A percentile compares a stretch with the other conserved stretches of the same genome.
Evolutionary conservation across 2,329 filamentous ascomycete species (phyloP).

Genomic region (Pseudohalonectria lignicola): DNA sequence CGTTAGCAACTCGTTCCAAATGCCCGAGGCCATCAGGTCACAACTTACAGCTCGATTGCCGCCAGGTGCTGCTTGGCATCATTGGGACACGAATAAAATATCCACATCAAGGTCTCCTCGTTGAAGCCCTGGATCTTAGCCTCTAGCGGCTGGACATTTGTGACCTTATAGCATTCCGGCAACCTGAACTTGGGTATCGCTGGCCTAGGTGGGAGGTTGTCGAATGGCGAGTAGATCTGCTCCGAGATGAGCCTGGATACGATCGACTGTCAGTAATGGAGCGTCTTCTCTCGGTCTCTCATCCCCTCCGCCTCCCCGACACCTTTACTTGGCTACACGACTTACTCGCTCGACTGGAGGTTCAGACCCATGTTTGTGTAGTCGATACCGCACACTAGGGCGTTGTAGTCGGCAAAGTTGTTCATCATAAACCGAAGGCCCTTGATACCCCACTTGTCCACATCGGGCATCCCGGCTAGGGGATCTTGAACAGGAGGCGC

Average conservation of each 20-base stretch:
- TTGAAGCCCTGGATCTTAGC: slow-evolving; percentile 57
- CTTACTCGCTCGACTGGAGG: slow-evolving; percentile 40
- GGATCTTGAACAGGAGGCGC: slow-evolving; percentile 40
- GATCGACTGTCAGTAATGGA: too few relatives aligned
- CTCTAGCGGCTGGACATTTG: slow-evolving; percentile 54
- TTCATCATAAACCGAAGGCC: slow-evolving; percentile 53
- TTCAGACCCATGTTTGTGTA: slow-evolving; percentile 46
- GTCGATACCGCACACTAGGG: slow-evolving; percentile 49
- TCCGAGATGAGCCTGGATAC: slow-evolving; percentile 38
- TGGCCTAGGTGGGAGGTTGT: slow-evolving; percentile 46
- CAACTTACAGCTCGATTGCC: slow-evolving; percentile 50
- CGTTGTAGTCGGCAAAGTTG: slow-evolving; percentile 51
- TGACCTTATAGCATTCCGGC: slow-evolving; percentile 57
- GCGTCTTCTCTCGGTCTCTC: too few relatives aligned
- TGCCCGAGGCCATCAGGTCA: too few relatives aligned
- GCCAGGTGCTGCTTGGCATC: slow-evolving; percentile 54
- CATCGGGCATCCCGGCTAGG: slow-evolving; percentile 47
- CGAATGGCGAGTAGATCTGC: slow-evolving; percentile 51
- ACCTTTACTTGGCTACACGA: too few relatives aligned
- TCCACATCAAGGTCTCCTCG: slow-evolving; percentile 58
- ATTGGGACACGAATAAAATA: slow-evolving; percentile 56
- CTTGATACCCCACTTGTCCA: slow-evolving; percentile 55
- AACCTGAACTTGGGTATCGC: slow-evolving; percentile 45
- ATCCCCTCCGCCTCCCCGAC: too few relatives aligned
- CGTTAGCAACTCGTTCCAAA: slow-evolving; percentile 4